These are phyloP conservation scores for Bombardia bombarda DNA, from an alignment of 495 filamentous ascomycete genomes.

Conservation along the genomic window DNA sequence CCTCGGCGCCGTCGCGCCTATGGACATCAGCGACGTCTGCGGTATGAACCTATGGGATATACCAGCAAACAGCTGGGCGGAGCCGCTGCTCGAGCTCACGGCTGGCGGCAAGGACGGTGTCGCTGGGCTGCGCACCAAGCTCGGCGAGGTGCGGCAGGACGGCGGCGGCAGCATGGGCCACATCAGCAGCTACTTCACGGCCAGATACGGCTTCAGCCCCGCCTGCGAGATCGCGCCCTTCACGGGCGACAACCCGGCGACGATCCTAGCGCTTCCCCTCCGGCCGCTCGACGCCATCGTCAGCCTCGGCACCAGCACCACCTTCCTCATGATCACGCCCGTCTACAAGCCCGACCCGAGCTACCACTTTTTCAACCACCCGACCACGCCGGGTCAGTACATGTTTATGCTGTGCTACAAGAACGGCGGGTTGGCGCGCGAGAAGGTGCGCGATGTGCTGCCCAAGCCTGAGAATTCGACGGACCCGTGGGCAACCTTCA, in stretches of 20 bases:
- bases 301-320: slow-evolving; percentile 88
- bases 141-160: slow-evolving; percentile 71
- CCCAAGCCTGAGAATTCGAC: slow-evolving; percentile 26
- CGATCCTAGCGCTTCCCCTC: slow-evolving; percentile 83
- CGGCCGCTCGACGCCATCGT: slow-evolving; percentile 86
- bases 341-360: slow-evolving; percentile 79
- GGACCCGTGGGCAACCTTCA: slow-evolving; percentile 70
- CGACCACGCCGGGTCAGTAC: slow-evolving; percentile 70
- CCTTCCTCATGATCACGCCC: slow-evolving; percentile 92
- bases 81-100: slow-evolving; percentile 66
- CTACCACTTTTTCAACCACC: slow-evolving; percentile 87
- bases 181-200: slow-evolving; percentile 67
- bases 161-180: slow-evolving; percentile 71
- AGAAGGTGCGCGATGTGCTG: slow-evolving; percentile 69
- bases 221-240: slow-evolving; percentile 74
- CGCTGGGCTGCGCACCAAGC: slow-evolving; percentile 63
- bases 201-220: slow-evolving; percentile 66
- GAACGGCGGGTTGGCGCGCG: slow-evolving; percentile 89
- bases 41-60: slow-evolving; percentile 98
- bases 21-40: slow-evolving; percentile 91
- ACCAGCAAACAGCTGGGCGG: slow-evolving; percentile 59
- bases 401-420: slow-evolving; percentile 99
- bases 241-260: slow-evolving; percentile 94
- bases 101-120: slow-evolving; percentile 60
- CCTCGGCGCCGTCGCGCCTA: slow-evolving; percentile 73